Base-by-base conservation (phyloP, 164 flowering plant species). In the Buxus sempervirens region DNA sequence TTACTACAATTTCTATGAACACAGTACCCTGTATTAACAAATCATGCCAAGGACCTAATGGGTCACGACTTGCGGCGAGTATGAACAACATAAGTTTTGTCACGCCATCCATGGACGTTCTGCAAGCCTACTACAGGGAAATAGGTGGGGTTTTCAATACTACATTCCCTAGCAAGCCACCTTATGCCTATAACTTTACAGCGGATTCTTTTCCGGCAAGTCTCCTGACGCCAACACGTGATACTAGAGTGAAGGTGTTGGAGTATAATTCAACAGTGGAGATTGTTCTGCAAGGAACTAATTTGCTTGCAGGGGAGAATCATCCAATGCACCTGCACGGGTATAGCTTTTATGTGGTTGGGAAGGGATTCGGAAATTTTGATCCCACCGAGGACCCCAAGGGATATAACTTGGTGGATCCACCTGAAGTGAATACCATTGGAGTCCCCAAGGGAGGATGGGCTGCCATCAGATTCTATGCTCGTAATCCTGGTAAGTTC, bases 401-500 rank as follows among this genome's bases (percentile, higher is more conserved):
- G 18, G 75, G 77, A 49, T 73, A 79, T 0, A 73, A 64, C 53
- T 27, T 79, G 67, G 36, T 79, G 4, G 77, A 49, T 49, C 13
- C 54, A 49, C 83, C 83, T 19, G 4, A 45, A 16, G 15, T 9
- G 15, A 83, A 67, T 48, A 83, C 84, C 0, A 55, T 76, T 28
- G 60, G 24, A 1, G 77, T 83, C 14, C 84, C 84, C 14, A 67
- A 1, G 21, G 74, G 74, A 59, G 86, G 86, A 38, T 83, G 86
- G 86, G 71, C 70, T 10, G 68, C 81, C 21, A 65, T 83, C 16
- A 69, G 84, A 63, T 83, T 79, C 70, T 59, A 27, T 20, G 81
- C 86, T 0, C 10, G 64, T 25, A 79, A 83, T 23, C 86, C 86
- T 21, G 86, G 86, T 81, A 77, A 55, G 67, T 59, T 65, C 12